These are phyloP conservation scores for Terfezia claveryi DNA, from an alignment of 495 filamentous ascomycete genomes.

Conservation along the genomic window DNA sequence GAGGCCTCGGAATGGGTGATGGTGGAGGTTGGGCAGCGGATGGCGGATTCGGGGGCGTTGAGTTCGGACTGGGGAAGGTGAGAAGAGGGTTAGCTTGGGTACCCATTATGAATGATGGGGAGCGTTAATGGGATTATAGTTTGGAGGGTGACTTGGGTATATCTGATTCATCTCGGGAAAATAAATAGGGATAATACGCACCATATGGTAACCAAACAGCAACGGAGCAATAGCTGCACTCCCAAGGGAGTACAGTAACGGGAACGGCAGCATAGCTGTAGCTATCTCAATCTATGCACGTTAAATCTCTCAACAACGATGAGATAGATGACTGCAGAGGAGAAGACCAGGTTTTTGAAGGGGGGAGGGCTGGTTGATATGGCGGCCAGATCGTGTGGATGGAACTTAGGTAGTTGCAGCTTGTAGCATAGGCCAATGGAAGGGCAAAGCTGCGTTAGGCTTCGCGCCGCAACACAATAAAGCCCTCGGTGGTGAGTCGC, in stretches of 20 bases:
- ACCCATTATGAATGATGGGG: too few relatives aligned
- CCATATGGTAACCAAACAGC: conserved; percentile 87
- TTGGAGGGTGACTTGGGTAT: neutral
- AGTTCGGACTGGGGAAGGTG: conserved; percentile 49
- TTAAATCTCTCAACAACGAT: too few relatives aligned
- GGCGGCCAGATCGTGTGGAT: too few relatives aligned
- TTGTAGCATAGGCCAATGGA: too few relatives aligned
- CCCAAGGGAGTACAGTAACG: neutral
- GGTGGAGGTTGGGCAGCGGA: conserved; percentile 54
- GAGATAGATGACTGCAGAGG: too few relatives aligned
- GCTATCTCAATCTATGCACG: too few relatives aligned
- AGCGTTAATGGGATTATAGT: neutral
- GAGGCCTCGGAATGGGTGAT: conserved; percentile 57
- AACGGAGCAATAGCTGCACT: conserved; percentile 25
- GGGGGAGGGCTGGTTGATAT: too few relatives aligned
- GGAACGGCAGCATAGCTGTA: neutral
- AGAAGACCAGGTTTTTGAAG: too few relatives aligned
- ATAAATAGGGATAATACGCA: conserved; percentile 21
- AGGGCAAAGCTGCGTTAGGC: too few relatives aligned
- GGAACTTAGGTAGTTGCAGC: too few relatives aligned
- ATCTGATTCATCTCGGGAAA: neutral
- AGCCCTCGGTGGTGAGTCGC: too few relatives aligned
- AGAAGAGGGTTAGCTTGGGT: neutral
- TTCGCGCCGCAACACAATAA: too few relatives aligned
- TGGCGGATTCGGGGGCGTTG: conserved; percentile 77